phyloP scores from a whole-genome alignment of 176 grass and related monocot species.

The Paspalum notatum region DNA sequence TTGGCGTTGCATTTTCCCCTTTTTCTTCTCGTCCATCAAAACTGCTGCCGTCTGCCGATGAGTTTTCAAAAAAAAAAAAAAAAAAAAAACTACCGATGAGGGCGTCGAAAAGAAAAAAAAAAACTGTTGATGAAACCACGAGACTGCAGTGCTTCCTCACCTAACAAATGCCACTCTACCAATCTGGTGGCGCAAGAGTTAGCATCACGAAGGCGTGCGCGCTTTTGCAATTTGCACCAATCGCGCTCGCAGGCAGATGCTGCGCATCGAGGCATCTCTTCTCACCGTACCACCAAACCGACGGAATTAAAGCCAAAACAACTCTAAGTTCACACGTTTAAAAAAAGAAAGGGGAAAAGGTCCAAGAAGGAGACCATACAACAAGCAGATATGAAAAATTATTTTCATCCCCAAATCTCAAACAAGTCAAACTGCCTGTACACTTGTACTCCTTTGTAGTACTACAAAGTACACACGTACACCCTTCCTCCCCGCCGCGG shows the following conservation, averaged over 20 bases:
- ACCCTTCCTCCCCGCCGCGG: not conserved
- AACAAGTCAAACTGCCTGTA: slow-evolving; percentile 1
- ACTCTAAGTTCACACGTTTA: too few relatives aligned
- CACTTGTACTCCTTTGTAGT: not conserved
- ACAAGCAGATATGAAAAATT: not conserved
- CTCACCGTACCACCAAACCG: too few relatives aligned
- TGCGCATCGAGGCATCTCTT: not conserved
- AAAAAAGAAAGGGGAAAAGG: not conserved
- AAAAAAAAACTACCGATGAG: too few relatives aligned
- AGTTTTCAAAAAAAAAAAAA: too few relatives aligned
- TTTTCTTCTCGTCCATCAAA: too few relatives aligned
- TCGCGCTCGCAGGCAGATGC: not conserved
- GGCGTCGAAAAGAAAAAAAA: not conserved
- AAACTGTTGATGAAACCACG: not conserved
- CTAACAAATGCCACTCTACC: not conserved
- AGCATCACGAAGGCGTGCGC: not conserved
- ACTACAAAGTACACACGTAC: not conserved
- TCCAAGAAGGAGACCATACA: not conserved
- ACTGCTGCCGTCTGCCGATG: too few relatives aligned
- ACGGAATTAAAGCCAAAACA: too few relatives aligned
- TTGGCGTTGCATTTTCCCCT: too few relatives aligned
- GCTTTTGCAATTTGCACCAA: not conserved
- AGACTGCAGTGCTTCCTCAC: not conserved
- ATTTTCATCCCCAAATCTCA: not conserved
- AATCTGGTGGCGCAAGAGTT: not conserved